A percentile compares a stretch with the other conserved stretches of the same genome.
phyloP scores from a whole-genome alignment of 768 basidiomycete genomes.

The Trametes gibbosa region DNA sequence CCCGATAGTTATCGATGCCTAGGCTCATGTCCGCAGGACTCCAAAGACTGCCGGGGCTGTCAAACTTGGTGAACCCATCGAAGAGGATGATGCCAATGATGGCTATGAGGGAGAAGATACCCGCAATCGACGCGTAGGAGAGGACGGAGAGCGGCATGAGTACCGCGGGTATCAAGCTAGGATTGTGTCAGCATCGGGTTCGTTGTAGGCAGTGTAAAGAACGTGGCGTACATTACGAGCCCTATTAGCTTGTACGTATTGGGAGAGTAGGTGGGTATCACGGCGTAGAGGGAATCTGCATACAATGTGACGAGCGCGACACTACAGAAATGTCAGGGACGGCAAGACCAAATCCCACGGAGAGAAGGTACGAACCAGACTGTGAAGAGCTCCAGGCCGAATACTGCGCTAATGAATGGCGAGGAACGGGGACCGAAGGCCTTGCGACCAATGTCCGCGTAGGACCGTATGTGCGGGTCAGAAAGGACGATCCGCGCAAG shows the following conservation, averaged over 20 bases:
- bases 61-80: slow-evolving; percentile 73
- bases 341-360: not conserved
- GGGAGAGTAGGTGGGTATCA: slow-evolving; percentile 66
- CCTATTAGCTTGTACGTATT: slow-evolving; percentile 76
- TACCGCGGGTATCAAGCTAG: slow-evolving; percentile 77
- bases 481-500: slow-evolving; percentile 72
- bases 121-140: slow-evolving; percentile 85
- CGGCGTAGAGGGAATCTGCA: slow-evolving; percentile 77
- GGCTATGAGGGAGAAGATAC: slow-evolving; percentile 74
- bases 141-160: slow-evolving; percentile 84
- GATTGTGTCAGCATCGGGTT: not conserved
- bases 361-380: slow-evolving; percentile 51
- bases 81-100: slow-evolving; percentile 75
- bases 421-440: slow-evolving; percentile 80
- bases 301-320: slow-evolving; percentile 88
- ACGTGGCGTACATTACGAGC: slow-evolving; percentile 56
- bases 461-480: slow-evolving; percentile 72
- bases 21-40: slow-evolving; percentile 67
- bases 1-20: slow-evolving; percentile 46
- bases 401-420: slow-evolving; percentile 63
- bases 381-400: slow-evolving; percentile 86
- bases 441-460: slow-evolving; percentile 85
- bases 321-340: slow-evolving; percentile 35
- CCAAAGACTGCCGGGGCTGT: slow-evolving; percentile 80
- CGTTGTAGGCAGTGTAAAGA: not conserved